phyloP scores from a whole-genome alignment of 306 rosid species.

The Casuarina glauca region DNA sequence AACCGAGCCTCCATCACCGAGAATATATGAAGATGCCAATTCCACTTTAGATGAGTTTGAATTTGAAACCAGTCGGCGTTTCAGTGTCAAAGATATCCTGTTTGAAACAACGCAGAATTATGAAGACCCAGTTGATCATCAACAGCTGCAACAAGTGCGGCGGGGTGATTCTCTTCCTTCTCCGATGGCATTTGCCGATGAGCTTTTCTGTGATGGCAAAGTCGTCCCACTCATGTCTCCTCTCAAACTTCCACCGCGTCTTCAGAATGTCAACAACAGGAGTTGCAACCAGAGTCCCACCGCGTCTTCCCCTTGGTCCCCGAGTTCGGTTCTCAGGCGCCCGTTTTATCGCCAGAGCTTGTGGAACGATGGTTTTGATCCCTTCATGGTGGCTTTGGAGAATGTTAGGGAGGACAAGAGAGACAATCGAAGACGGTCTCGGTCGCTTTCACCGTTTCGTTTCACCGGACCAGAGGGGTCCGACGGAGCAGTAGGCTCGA shows the following conservation, averaged over 20 bases:
- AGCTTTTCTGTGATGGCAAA: constrained; percentile 70
- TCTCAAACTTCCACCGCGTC: constrained; percentile 87
- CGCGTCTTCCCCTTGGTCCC: constrained; percentile 47
- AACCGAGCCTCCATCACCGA: constrained; percentile 43
- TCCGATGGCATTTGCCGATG: constrained; percentile 79
- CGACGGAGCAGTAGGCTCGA: constrained; percentile 1
- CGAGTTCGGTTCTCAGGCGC: constrained; percentile 32
- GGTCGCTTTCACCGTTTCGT: constrained; percentile 47
- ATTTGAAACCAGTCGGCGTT: constrained; percentile 57
- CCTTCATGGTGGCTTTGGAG: constrained; percentile 72
- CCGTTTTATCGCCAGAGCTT: constrained; percentile 35
- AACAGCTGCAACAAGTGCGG: constrained; percentile 4
- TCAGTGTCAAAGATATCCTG: constrained; percentile 20
- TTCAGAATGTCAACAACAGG: constrained; percentile 27
- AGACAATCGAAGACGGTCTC: constrained; percentile 37
- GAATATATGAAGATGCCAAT: constrained; percentile 44
- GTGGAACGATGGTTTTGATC: constrained; percentile 88
- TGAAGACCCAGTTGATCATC: neutral
- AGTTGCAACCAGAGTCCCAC: constrained; percentile 24
- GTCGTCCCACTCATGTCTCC: constrained; percentile 65
- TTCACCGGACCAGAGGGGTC: constrained; percentile 3
- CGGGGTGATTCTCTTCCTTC: constrained; percentile 37
- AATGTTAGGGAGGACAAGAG: constrained; percentile 50
- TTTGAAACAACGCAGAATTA: constrained; percentile 17
- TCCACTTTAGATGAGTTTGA: constrained; percentile 52